A percentile compares a stretch with the other conserved stretches of the same genome.
These are phyloP conservation scores for Colletotrichum sp. DNA, from an alignment of 2,329 filamentous ascomycete genomes.

Conservation along the genomic window DNA sequence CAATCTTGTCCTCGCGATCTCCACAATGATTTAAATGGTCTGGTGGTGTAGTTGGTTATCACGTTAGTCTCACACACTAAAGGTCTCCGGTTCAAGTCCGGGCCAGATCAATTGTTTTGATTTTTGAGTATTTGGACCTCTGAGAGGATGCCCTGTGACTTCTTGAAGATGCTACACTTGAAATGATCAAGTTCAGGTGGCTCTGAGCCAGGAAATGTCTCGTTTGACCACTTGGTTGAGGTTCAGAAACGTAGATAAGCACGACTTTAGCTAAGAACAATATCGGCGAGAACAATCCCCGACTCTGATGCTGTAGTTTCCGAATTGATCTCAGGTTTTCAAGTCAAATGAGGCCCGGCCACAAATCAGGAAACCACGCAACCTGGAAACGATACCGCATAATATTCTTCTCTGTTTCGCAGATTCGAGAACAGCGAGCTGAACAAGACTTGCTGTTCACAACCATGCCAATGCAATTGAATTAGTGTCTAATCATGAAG, in stretches of 20 bases:
- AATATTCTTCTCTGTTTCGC: not conserved
- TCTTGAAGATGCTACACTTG: not conserved
- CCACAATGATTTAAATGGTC: not conserved
- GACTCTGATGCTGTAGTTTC: not conserved
- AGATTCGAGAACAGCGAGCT: not conserved
- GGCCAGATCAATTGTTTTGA: not conserved
- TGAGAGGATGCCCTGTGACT: not conserved
- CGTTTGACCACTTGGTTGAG: not conserved
- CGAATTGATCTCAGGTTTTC: not conserved
- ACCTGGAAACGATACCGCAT: not conserved
- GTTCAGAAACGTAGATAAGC: not conserved
- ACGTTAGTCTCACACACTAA: conserved; percentile 49
- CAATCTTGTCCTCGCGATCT: not conserved
- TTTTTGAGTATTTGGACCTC: not conserved
- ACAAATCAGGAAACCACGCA: not conserved
- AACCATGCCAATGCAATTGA: not conserved
- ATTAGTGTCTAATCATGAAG: fast-evolving
- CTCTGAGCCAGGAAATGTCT: not conserved
- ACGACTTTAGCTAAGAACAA: not conserved
- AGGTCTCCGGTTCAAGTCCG: conserved; percentile 22
- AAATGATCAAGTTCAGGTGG: not conserved
- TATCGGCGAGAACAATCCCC: not conserved
- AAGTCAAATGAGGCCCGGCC: not conserved
- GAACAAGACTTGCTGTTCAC: not conserved
- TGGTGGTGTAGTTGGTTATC: conserved; percentile 49